These are phyloP conservation scores for Suillus weaverae DNA, from an alignment of 768 basidiomycete species.

Conservation along the genomic window DNA sequence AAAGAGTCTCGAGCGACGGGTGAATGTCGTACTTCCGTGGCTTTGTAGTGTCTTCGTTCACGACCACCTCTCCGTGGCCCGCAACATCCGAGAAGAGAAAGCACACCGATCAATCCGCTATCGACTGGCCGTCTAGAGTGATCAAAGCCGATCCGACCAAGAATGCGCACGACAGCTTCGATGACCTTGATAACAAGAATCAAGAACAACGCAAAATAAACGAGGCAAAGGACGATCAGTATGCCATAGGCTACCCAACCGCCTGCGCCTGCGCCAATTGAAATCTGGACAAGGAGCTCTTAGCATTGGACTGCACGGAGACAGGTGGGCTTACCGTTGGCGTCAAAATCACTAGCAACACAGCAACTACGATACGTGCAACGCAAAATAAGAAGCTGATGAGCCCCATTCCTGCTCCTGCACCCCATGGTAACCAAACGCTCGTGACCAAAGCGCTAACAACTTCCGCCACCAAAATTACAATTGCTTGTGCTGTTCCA, in stretches of 20 bases:
- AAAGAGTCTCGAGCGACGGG: slow-evolving; percentile 23
- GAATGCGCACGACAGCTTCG: slow-evolving; percentile 78
- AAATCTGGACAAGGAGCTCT: slow-evolving; percentile 54
- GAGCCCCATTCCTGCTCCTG: slow-evolving; percentile 94
- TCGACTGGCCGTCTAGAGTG: slow-evolving; percentile 77
- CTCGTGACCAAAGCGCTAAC: slow-evolving; percentile 84
- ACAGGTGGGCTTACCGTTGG: slow-evolving; percentile 64
- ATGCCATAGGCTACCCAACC: slow-evolving; percentile 97
- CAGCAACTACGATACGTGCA: slow-evolving; percentile 84
- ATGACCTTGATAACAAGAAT: slow-evolving; percentile 84
- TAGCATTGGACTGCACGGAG: slow-evolving; percentile 13
- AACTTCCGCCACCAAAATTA: slow-evolving; percentile 89
- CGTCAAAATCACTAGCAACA: slow-evolving; percentile 86
- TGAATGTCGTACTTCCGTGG: slow-evolving; percentile 22
- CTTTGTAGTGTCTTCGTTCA: slow-evolving; percentile 25
- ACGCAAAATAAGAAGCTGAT: slow-evolving; percentile 94
- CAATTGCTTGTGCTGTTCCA: slow-evolving; percentile 88
- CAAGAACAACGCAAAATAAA: slow-evolving; percentile 78
- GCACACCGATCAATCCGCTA: slow-evolving; percentile 84
- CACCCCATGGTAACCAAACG: slow-evolving; percentile 95
- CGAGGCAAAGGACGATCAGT: slow-evolving; percentile 76
- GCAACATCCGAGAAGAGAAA: slow-evolving; percentile 68
- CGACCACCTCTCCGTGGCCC: slow-evolving; percentile 45
- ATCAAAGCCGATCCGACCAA: slow-evolving; percentile 81
- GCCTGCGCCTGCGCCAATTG: slow-evolving; percentile 74